Evolutionary conservation across 179 eudicot genomes (phyloP), one percentile per base, ranked within the genome.

Genomic region (Pouteria campechiana): DNA sequence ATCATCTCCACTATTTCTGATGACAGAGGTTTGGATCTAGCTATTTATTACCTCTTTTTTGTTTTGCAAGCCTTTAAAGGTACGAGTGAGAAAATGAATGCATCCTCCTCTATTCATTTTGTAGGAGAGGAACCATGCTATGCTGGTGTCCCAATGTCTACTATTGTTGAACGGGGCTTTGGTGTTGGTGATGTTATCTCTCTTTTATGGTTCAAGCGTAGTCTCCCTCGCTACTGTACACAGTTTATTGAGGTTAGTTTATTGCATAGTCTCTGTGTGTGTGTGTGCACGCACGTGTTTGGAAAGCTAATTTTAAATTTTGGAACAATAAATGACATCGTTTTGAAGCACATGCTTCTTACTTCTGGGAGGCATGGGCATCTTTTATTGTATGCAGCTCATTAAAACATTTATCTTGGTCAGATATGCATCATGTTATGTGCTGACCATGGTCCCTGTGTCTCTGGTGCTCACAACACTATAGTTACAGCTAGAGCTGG

Each of bases 381-480:
- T 37, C 7, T 33, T 14, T 20, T 17, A 16, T n/a, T 7, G 7
- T 38, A 32, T 27, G 32, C 46, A 7, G 5, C 48, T 55, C 6
- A 55, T 32, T 25, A 25, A 11, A 31, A 15, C 28, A 46, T 52
- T 3, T 28, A 41, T 18, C 31, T 25, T 39, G n/a, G 37, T 27
- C 82, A 92, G 99, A 87, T 92, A 19, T 87, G 99, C 57, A 45
- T 92, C 52, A 92, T 92, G 96, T 40, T 92, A 55, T 92, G 99
- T 75, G 99, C 99, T 25, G 99, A 92, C 64, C 94, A 92, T 53
- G 99, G 96, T 58, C 99, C 99, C 7, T 92, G 99, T 64, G 99
- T 83, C 34, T 92, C 99, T 50, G 94, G 96, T 63, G 99, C 99
- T 57, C 99, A 87, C 74, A 87, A 83, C 55, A 75, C 96, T 41